These are phyloP conservation scores for Myrica gale DNA, from an alignment of 306 rosid species.

Conservation along the genomic window DNA sequence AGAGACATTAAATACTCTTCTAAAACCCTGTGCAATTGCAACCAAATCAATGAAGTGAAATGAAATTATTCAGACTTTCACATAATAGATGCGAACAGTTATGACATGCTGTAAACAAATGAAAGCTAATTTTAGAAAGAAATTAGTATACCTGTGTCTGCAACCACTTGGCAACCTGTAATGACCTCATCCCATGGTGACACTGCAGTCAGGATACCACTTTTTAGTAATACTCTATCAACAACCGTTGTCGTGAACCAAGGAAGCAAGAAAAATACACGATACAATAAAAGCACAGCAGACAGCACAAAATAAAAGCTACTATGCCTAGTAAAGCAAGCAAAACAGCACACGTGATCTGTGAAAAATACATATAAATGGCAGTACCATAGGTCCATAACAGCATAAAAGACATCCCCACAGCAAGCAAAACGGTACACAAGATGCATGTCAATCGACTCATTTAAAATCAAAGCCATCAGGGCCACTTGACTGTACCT, in stretches of 20 bases:
- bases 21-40: constrained; percentile 63
- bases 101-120: not conserved
- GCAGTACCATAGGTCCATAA: too few species aligned
- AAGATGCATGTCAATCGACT: not conserved
- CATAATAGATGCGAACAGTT: not conserved
- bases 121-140: not conserved
- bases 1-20: constrained; percentile 66
- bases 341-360: too few species aligned
- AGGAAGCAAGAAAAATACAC: too few species aligned
- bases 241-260: not conserved
- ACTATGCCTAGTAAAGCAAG: too few species aligned
- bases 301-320: not conserved
- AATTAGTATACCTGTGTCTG: constrained; percentile 66
- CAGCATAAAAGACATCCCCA: too few species aligned
- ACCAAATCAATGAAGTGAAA: constrained; percentile 15
- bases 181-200: constrained; percentile 88
- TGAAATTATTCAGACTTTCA: not conserved
- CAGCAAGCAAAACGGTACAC: not conserved
- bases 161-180: constrained; percentile 86
- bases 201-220: constrained; percentile 61
- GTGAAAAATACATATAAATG: too few species aligned
- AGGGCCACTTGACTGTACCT: not conserved
- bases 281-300: not conserved
- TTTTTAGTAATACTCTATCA: constrained; percentile 2
- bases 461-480: not conserved